These are phyloP conservation scores for Leptographium procerum DNA, from an alignment of 2,329 filamentous ascomycete genomes.

Conservation along the genomic window DNA sequence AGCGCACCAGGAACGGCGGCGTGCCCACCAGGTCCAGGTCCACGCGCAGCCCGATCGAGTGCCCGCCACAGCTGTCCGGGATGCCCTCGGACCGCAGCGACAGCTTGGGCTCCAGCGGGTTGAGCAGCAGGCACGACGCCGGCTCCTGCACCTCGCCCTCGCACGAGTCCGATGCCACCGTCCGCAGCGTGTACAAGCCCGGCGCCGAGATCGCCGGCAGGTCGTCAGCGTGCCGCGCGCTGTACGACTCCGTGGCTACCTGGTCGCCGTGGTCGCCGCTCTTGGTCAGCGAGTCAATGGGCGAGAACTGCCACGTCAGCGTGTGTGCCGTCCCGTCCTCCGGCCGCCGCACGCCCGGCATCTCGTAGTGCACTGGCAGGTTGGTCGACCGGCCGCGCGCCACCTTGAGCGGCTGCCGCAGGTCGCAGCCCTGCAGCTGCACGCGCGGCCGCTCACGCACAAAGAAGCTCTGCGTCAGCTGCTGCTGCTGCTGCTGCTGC, in stretches of 20 bases:
- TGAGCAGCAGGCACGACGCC: constrained; percentile 83
- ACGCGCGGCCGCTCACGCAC: constrained; percentile 80
- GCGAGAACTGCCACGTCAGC: constrained; percentile 72
- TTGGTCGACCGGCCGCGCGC: constrained; percentile 58
- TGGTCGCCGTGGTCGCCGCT: constrained; percentile 58
- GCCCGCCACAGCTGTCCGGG: constrained; percentile 89
- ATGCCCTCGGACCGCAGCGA: constrained; percentile 67
- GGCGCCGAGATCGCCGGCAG: constrained; percentile 60
- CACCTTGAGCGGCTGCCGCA: constrained; percentile 70
- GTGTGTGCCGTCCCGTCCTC: constrained; percentile 41
- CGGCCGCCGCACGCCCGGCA: constrained; percentile 47
- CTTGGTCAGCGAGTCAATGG: constrained; percentile 55
- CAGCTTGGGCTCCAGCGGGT: constrained; percentile 77
- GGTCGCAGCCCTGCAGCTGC: constrained; percentile 62
- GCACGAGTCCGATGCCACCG: constrained; percentile 71
- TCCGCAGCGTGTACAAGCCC: constrained; percentile 76
- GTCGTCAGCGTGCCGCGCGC: constrained; percentile 50
- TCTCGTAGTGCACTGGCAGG: constrained; percentile 61
- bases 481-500: constrained; percentile 20
- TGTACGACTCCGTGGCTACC: constrained; percentile 44
- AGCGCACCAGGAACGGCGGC: constrained; percentile 77
- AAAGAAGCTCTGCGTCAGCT: constrained; percentile 64
- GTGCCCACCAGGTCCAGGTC: constrained; percentile 85
- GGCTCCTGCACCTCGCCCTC: constrained; percentile 84
- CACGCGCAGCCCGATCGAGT: constrained; percentile 80